Base-by-base conservation (phyloP, 2,329 filamentous ascomycete species). In the Calycina herbarum region DNA sequence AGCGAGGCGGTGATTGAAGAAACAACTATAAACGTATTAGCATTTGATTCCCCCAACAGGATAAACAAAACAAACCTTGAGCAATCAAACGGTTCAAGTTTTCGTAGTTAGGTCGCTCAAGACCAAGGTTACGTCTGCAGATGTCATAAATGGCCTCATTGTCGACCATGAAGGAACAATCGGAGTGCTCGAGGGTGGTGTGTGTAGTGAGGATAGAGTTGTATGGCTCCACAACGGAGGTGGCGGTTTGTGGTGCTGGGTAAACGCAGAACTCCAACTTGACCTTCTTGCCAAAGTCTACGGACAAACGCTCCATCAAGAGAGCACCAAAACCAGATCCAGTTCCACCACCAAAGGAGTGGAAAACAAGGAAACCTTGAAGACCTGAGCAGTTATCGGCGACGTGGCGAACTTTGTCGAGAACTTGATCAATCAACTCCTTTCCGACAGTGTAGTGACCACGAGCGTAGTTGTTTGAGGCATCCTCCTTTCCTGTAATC, bases 121-220 rank as follows among this genome's bases (percentile, higher is more conserved):
- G 94, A 73, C 93, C 94, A 71, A 99, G 88, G 86, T 97, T 98
- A 79, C 93, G 91, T 78, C 94, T 91, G 90, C 95, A 99, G 80
- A 99, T 98, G 80, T 98, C 95, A 83, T 98, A 98, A 80, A 99
- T 97, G 76, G 95, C 95, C 86, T 99, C 95, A 83, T 99, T 99
- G 85, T 99, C 95, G 74, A 99, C 95, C 93, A 98, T 97, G 88
- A 99, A 99, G 76, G 92, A 96, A 87, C 95, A 98, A 87, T 99
- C 95, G 70, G 94, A 97, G 87, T 99, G 94, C 88, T 99, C 95
- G 65, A 99, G 89, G 71, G 95, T 98, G 78, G 94, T 98, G 88
- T 99, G 95, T 70, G 95, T 98, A 75, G 95, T 97, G 73, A 99
- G 89, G 79, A 98, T 97, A 62, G 95, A 97, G 89, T 99, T 99